Conservation (phyloP, 164 flowering plant genomes). For the Protea cynaroides region DNA sequence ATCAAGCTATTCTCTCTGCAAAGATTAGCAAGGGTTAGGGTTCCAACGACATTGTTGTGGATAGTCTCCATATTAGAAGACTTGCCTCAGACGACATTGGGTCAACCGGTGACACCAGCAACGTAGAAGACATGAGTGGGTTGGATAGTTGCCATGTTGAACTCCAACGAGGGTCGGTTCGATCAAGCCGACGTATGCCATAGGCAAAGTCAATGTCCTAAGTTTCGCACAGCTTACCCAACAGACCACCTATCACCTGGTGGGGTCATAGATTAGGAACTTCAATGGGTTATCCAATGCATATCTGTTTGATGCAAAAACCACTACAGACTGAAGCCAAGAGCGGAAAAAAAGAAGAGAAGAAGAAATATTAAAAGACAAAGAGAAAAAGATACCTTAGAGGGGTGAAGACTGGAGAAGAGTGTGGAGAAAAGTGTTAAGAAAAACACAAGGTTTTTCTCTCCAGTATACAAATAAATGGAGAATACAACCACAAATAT, state of each 20-base stretch:
- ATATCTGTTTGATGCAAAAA: slow-evolving; percentile 10
- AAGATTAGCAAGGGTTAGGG: slow-evolving; percentile 37
- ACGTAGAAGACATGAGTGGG: slow-evolving; percentile 44
- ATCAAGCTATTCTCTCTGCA: slow-evolving; percentile 34
- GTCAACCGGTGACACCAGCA: slow-evolving; percentile 40
- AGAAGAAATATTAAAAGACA: too few relatives aligned
- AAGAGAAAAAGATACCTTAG: too few relatives aligned
- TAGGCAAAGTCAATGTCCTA: slow-evolving; percentile 27
- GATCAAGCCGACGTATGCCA: slow-evolving; percentile 36
- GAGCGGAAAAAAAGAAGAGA: neutral
- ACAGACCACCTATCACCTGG: slow-evolving; percentile 40
- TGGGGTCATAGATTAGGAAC: slow-evolving; percentile 37
- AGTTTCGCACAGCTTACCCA: slow-evolving; percentile 30
- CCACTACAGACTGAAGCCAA: slow-evolving; percentile 2
- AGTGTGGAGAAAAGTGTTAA: too few relatives aligned
- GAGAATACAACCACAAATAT: too few relatives aligned
- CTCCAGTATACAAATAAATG: too few relatives aligned
- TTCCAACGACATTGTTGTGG: slow-evolving; percentile 37
- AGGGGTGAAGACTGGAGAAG: too few relatives aligned
- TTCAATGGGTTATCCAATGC: slow-evolving; percentile 18
- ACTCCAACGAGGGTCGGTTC: slow-evolving; percentile 23
- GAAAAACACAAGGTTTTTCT: too few relatives aligned
- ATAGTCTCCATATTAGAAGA: slow-evolving; percentile 37
- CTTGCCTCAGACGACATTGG: slow-evolving; percentile 43
- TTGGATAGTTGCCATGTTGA: slow-evolving; percentile 18